phyloP scores from a whole-genome alignment of 1,139 yeast genomes.

The Wickerhamomyces sp. region DNA sequence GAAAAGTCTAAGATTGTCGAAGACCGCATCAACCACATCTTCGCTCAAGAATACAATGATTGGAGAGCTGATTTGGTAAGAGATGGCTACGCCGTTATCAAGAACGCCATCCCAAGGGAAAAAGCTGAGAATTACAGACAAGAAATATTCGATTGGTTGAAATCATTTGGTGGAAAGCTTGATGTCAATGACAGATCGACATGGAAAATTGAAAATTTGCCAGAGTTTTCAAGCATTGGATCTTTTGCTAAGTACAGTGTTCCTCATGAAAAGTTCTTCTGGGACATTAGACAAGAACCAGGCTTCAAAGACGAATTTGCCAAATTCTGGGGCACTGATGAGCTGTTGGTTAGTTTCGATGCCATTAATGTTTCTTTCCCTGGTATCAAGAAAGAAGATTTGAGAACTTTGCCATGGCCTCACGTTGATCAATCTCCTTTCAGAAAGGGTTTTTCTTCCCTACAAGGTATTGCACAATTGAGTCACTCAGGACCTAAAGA shows the following conservation, averaged over 20 bases:
- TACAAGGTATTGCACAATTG: constrained; percentile 18
- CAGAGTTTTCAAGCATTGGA: constrained; percentile 17
- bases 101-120: constrained; percentile 18
- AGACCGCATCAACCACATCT: constrained; percentile 5
- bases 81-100: constrained; percentile 23
- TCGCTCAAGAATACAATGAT: constrained; percentile 8
- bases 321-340: constrained; percentile 25
- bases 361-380: constrained; percentile 24
- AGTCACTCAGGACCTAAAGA: constrained; percentile 16
- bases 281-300: constrained; percentile 25
- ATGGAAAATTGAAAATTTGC: constrained; percentile 24
- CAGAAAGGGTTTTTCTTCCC: constrained; percentile 15
- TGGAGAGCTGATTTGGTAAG: constrained; percentile 22
- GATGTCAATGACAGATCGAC: constrained; percentile 23
- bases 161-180: constrained; percentile 13
- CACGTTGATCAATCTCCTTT: constrained; percentile 27
- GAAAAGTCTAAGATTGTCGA: constrained; percentile 11
- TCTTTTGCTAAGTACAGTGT: constrained; percentile 16
- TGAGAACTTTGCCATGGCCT: constrained; percentile 19
- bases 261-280: constrained; percentile 25
- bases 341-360: constrained; percentile 25
- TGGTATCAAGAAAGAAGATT: constrained; percentile 8
- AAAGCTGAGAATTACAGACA: constrained; percentile 16
- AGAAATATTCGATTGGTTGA: constrained; percentile 17
- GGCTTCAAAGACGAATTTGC: constrained; percentile 21